Evolutionary conservation across 495 filamentous ascomycete species (phyloP).

Genomic region (Hypoxylon subgilvum): DNA sequence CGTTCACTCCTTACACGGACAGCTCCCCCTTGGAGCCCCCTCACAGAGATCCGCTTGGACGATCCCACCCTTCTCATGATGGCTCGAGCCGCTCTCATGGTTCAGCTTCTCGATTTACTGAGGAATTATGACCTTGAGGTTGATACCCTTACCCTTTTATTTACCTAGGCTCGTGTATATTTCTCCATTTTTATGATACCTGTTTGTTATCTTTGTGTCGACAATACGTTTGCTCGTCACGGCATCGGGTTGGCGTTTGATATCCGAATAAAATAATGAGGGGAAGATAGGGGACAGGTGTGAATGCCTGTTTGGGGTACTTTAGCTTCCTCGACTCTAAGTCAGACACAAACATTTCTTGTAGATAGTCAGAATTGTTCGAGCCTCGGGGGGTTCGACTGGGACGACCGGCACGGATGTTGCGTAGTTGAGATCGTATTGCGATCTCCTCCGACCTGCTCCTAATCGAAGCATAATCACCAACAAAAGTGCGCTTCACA

Average conservation of each 20-base stretch:
- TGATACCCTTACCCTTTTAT: slow-evolving; percentile 25
- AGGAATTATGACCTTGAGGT: slow-evolving; percentile 53
- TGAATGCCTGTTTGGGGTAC: slow-evolving; percentile 9
- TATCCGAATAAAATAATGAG: slow-evolving; percentile 25
- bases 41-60: slow-evolving; percentile 48
- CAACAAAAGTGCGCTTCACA: slow-evolving; percentile 7
- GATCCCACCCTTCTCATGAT: slow-evolving; percentile 53
- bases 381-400: slow-evolving; percentile 9
- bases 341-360: slow-evolving; percentile 27
- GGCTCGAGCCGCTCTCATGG: slow-evolving; percentile 49
- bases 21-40: slow-evolving; percentile 30
- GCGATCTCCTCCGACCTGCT: slow-evolving; percentile 28
- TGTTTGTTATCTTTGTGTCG: slow-evolving; percentile 29
- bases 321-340: slow-evolving; percentile 18
- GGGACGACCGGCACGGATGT: slow-evolving; percentile 18
- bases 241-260: slow-evolving; percentile 36
- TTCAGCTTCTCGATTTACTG: slow-evolving; percentile 57
- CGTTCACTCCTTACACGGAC: slow-evolving; percentile 47
- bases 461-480: slow-evolving; percentile 40
- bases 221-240: slow-evolving; percentile 11
- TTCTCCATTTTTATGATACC: slow-evolving; percentile 35
- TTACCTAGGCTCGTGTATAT: slow-evolving; percentile 25
- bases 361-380: slow-evolving; percentile 22
- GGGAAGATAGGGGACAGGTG: slow-evolving; percentile 5
- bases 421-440: slow-evolving; percentile 25